phyloP scores from a whole-genome alignment of 1,284 basidiomycete genomes.

The Pyrrhoderma noxium region DNA sequence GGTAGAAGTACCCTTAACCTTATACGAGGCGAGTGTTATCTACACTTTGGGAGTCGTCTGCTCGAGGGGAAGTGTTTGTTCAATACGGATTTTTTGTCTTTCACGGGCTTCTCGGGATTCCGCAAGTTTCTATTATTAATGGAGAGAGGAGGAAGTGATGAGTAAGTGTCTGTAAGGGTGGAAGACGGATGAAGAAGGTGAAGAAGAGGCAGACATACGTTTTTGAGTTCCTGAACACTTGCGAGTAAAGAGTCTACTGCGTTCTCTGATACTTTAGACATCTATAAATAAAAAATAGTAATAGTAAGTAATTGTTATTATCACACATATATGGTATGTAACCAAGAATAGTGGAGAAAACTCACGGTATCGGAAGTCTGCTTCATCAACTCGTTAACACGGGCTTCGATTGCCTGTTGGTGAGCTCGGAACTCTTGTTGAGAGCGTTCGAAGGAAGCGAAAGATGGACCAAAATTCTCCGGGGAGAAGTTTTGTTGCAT shows the following conservation, averaged over 20 bases:
- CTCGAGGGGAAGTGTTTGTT: constrained; percentile 21
- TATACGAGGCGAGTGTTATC: too few species aligned
- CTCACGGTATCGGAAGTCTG: constrained; percentile 52
- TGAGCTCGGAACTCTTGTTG: too few species aligned
- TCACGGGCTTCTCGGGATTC: constrained; percentile 52
- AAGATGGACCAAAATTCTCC: too few species aligned
- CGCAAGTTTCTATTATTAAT: constrained; percentile 45
- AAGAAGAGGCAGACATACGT: constrained; percentile 34
- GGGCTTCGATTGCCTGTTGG: constrained; percentile 24
- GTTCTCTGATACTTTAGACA: constrained; percentile 59
- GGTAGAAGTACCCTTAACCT: too few species aligned
- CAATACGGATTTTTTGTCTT: constrained; percentile 34
- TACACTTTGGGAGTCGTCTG: too few species aligned
- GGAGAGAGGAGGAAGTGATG: not conserved
- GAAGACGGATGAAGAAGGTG: too few species aligned
- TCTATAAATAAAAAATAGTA: constrained; percentile 29
- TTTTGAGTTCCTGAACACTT: constrained; percentile 51
- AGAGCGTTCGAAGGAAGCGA: too few species aligned
- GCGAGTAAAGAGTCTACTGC: constrained; percentile 54
- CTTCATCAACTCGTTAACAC: constrained; percentile 38
- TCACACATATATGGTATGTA: too few species aligned
- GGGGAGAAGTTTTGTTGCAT: too few species aligned
- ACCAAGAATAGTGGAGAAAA: constrained; percentile 8
- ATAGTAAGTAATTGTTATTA: too few species aligned
- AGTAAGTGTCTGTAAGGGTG: not conserved